Percentiles rank a stretch among this genome's conserved stretches.
These are phyloP conservation scores for Akanthomyces lecanii DNA, from an alignment of 2,329 filamentous ascomycete species.

Conservation along the genomic window DNA sequence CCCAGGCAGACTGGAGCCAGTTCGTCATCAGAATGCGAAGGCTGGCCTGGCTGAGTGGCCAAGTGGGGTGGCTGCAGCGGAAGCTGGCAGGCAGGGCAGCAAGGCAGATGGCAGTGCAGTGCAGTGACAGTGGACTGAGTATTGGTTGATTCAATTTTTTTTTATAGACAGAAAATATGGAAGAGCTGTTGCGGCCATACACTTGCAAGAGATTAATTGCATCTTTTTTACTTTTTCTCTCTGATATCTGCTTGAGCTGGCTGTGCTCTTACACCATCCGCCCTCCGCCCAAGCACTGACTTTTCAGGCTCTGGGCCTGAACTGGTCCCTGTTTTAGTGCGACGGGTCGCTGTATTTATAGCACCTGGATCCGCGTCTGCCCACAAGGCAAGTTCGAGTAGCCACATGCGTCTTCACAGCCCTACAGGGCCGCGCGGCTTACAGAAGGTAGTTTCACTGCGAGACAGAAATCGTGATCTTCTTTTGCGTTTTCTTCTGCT, in stretches of 20 bases:
- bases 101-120: not conserved
- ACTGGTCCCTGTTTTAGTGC: not conserved
- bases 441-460: not conserved
- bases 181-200: not conserved
- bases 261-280: too few relatives aligned
- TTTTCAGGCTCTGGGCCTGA: too few relatives aligned
- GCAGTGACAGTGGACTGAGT: not conserved
- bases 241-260: too few relatives aligned
- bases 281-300: too few relatives aligned
- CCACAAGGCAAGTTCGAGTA: not conserved
- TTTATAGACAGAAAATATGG: too few relatives aligned
- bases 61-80: constrained; percentile 8
- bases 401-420: not conserved
- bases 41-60: constrained; percentile 3
- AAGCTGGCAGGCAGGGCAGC: not conserved
- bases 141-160: too few relatives aligned
- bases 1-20: constrained; percentile 12
- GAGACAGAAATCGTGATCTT: too few relatives aligned
- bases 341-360: not conserved
- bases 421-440: constrained; percentile 9
- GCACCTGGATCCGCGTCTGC: not conserved
- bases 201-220: not conserved
- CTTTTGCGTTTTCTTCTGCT: too few relatives aligned
- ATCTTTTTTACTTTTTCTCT: not conserved
- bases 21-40: constrained; percentile 18